Percentiles rank a stretch among this genome's conserved stretches.
phyloP scores from a whole-genome alignment of 768 basidiomycete genomes.

The Daedaleopsis sinensis region DNA sequence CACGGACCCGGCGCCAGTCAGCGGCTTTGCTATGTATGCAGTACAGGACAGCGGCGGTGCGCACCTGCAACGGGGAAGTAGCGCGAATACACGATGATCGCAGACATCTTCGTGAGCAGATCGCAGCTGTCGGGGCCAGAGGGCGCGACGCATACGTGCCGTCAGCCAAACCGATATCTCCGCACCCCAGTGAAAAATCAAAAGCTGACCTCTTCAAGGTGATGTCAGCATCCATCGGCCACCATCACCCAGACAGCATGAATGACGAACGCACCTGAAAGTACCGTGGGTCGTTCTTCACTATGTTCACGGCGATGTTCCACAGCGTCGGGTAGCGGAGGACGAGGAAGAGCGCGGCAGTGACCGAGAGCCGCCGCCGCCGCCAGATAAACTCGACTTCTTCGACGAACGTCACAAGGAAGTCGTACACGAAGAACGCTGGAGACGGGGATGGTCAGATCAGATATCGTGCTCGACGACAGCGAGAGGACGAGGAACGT shows the following conservation, averaged over 20 bases:
- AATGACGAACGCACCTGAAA: neutral
- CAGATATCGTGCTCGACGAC: neutral
- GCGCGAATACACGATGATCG: neutral
- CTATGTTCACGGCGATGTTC: neutral
- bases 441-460: neutral
- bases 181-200: neutral
- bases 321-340: neutral
- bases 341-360: neutral
- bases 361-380: neutral
- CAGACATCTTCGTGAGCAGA: neutral
- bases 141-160: neutral
- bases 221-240: neutral
- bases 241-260: neutral
- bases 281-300: neutral
- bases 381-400: neutral
- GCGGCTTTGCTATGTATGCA: too few species aligned
- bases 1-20: neutral
- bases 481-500: neutral
- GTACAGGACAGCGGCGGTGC: neutral
- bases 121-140: neutral
- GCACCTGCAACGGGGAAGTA: neutral
- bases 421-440: neutral
- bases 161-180: too few species aligned
- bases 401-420: neutral
- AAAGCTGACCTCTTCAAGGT: neutral